These are phyloP conservation scores for Rhododendron vialii DNA, from an alignment of 148 eudicot genomes.

Conservation along the genomic window DNA sequence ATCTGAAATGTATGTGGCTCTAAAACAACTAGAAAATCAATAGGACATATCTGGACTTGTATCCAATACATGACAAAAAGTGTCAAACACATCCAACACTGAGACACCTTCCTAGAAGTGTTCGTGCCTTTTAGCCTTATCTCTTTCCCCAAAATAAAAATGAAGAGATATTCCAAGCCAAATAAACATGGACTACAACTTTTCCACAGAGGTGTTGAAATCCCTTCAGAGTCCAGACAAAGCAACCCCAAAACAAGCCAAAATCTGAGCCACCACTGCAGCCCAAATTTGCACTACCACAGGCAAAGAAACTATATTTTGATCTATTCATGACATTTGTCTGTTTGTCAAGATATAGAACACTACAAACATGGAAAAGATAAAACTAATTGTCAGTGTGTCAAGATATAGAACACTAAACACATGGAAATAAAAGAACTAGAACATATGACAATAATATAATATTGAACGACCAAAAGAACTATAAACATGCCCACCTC, in stretches of 20 bases:
- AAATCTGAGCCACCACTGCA: neutral
- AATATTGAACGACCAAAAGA: neutral
- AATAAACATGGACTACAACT: neutral
- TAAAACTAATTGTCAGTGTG: neutral
- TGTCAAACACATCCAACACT: neutral
- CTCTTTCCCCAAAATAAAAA: neutral
- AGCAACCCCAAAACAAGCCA: neutral
- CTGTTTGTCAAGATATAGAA: no score
- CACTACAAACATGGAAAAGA: no score
- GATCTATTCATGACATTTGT: neutral
- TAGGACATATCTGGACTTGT: neutral
- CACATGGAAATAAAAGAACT: neutral
- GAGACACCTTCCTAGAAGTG: neutral
- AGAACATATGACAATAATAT: neutral
- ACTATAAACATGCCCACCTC: slow-evolving; percentile 29
- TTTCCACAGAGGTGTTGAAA: neutral
- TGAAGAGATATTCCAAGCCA: neutral
- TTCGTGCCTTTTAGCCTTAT: neutral
- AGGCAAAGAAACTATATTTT: neutral
- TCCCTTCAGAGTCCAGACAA: neutral
- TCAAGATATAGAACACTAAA: neutral
- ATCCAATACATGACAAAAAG: neutral
- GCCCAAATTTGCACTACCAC: neutral
- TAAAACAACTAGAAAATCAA: neutral
- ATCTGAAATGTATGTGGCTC: neutral